These are phyloP conservation scores for Piloderma croceum DNA, from an alignment of 768 basidiomycete genomes.

Conservation along the genomic window DNA sequence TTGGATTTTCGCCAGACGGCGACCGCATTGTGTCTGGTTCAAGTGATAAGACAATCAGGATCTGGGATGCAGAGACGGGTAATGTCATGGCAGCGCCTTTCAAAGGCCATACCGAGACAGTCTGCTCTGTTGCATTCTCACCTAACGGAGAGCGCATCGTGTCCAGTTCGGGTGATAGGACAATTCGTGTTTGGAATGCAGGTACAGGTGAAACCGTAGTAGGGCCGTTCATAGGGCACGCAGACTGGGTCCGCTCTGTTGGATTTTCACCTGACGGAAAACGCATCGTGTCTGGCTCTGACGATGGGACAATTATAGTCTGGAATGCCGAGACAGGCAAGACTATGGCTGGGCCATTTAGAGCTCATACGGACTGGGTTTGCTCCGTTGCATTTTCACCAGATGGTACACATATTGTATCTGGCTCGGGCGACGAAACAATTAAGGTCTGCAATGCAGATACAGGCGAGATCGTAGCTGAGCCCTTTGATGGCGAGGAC, in stretches of 20 bases:
- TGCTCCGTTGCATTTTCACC: background rate
- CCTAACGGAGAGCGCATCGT: constrained; percentile 3
- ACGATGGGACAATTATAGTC: constrained; percentile 5
- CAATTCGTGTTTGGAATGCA: constrained; percentile 6
- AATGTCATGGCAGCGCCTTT: constrained; percentile 13
- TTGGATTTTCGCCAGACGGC: constrained; percentile 36
- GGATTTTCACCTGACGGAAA: constrained; percentile 9
- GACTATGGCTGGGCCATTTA: background rate
- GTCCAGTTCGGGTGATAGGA: constrained; percentile 5
- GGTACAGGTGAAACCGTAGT: background rate
- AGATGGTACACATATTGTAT: background rate
- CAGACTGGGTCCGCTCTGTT: constrained; percentile 1
- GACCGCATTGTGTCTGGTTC: constrained; percentile 37
- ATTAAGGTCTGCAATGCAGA: background rate
- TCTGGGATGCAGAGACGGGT: constrained; percentile 22
- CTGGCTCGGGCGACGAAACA: background rate
- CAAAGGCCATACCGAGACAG: constrained; percentile 1
- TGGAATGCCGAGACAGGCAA: constrained; percentile 6
- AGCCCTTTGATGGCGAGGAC: background rate
- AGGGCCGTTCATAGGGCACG: background rate
- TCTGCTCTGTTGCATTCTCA: constrained; percentile 7
- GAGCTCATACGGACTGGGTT: background rate
- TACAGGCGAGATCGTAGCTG: no score
- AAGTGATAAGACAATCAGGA: constrained; percentile 20
- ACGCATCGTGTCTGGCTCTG: constrained; percentile 2